These are phyloP conservation scores for Laetiporus sulphureus DNA, from an alignment of 1,284 basidiomycete species.

Conservation along the genomic window DNA sequence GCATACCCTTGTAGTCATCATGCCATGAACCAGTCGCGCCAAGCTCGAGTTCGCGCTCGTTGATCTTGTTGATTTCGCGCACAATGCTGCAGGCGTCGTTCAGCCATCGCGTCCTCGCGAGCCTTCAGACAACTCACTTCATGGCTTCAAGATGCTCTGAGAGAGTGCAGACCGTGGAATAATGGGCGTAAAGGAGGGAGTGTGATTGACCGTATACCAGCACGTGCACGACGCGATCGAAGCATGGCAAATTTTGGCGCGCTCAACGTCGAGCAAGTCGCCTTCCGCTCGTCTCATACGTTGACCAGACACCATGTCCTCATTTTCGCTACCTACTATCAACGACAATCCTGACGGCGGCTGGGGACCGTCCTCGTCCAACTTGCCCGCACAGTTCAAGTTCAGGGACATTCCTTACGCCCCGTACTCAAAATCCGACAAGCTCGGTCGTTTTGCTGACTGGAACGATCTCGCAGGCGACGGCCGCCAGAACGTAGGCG, in stretches of 20 bases:
- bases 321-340: constrained; percentile 72
- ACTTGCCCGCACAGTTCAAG: constrained; percentile 73
- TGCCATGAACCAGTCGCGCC: constrained; percentile 86
- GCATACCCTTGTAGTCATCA: constrained; percentile 84
- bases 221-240: constrained; percentile 1
- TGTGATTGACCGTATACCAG: constrained; percentile 1
- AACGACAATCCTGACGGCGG: constrained; percentile 79
- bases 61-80: constrained; percentile 90
- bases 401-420: constrained; percentile 94
- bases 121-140: too few relatives aligned
- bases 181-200: neutral
- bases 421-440: constrained; percentile 97
- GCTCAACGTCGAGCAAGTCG: neutral
- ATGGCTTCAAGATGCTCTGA: constrained; percentile 30
- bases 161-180: too few relatives aligned
- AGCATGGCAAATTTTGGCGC: constrained; percentile 17
- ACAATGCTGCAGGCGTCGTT: constrained; percentile 70
- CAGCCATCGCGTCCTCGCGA: too few relatives aligned
- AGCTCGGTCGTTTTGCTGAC: constrained; percentile 95
- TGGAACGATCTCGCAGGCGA: constrained; percentile 83
- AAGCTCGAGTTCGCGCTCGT: constrained; percentile 86
- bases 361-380: constrained; percentile 76
- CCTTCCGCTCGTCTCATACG: neutral
- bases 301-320: constrained; percentile 42
- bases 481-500: constrained; percentile 51